Conservation (phyloP, 495 filamentous ascomycete species). For the Cenococcum geophilum region DNA sequence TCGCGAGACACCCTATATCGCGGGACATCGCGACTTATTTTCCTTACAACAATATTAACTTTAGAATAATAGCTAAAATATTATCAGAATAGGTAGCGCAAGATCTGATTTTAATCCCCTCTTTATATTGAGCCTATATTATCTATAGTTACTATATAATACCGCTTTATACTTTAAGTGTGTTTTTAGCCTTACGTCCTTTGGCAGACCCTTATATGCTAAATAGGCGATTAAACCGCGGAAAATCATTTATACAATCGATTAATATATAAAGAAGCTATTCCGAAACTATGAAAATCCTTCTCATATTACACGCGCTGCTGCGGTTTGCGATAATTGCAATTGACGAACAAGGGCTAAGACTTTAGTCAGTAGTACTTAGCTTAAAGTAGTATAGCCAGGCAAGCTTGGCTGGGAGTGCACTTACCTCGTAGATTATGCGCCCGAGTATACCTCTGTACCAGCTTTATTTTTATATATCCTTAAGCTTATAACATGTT, state of each 20-base stretch:
- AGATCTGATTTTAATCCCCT: not conserved
- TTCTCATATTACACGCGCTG: not conserved
- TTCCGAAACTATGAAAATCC: not conserved
- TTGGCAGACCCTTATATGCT: not conserved
- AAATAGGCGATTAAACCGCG: not conserved
- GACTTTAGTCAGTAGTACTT: not conserved
- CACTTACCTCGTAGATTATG: too few species aligned
- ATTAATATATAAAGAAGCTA: not conserved
- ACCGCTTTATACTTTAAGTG: slow-evolving; percentile 3
- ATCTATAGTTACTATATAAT: not conserved
- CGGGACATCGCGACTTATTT: not conserved
- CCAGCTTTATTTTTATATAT: too few species aligned
- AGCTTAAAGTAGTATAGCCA: not conserved
- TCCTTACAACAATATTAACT: not conserved
- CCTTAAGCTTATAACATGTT: too few species aligned
- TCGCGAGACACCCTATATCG: not conserved
- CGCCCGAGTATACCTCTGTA: too few species aligned
- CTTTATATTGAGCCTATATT: not conserved
- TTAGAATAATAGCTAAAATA: not conserved
- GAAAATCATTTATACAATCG: not conserved
- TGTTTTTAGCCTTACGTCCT: not conserved
- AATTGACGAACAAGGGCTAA: not conserved
- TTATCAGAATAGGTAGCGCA: slow-evolving; percentile 1
- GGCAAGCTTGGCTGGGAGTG: too few species aligned
- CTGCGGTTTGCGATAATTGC: not conserved